Evolutionary conservation across 2,329 filamentous ascomycete genomes (phyloP).

Genomic region (Neopestalotiopsis rosae): DNA sequence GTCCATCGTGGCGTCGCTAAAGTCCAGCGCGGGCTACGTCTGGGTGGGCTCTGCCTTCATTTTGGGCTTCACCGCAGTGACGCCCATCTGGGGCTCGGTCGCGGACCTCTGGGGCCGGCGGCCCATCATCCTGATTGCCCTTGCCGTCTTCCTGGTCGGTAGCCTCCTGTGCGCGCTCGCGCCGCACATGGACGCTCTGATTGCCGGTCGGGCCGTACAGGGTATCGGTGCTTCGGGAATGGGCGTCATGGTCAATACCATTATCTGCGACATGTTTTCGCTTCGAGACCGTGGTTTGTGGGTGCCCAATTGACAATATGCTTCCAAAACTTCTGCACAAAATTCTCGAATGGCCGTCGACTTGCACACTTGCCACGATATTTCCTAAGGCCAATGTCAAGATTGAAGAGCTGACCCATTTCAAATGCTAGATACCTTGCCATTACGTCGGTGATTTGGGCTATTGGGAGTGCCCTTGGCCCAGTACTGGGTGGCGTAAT

Average conservation of each 20-base stretch:
- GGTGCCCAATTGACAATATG: no score
- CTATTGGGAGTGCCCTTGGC: constrained; percentile 67
- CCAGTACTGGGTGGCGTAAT: constrained; percentile 71
- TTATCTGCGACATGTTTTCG: constrained; percentile 59
- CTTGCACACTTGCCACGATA: no score
- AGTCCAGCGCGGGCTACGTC: constrained; percentile 70
- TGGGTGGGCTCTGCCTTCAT: constrained; percentile 81
- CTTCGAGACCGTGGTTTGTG: constrained; percentile 45
- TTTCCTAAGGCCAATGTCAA: no score
- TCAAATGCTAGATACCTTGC: constrained; percentile 54
- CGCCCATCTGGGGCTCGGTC: constrained; percentile 73
- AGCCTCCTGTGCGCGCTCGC: constrained; percentile 54
- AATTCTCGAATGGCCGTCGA: no score
- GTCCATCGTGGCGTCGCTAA: constrained; percentile 62
- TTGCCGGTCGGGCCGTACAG: constrained; percentile 54
- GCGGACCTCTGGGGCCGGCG: constrained; percentile 65
- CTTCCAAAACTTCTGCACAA: no score
- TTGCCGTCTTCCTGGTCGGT: constrained; percentile 57
- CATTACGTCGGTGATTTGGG: constrained; percentile 71
- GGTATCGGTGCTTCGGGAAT: constrained; percentile 59
- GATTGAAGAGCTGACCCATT: no score
- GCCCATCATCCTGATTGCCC: constrained; percentile 53
- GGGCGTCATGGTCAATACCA: constrained; percentile 57
- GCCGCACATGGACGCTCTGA: constrained; percentile 50
- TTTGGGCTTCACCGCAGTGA: constrained; percentile 69